These are phyloP conservation scores for Penicillium parvum DNA, from an alignment of 495 filamentous ascomycete species.

Conservation along the genomic window DNA sequence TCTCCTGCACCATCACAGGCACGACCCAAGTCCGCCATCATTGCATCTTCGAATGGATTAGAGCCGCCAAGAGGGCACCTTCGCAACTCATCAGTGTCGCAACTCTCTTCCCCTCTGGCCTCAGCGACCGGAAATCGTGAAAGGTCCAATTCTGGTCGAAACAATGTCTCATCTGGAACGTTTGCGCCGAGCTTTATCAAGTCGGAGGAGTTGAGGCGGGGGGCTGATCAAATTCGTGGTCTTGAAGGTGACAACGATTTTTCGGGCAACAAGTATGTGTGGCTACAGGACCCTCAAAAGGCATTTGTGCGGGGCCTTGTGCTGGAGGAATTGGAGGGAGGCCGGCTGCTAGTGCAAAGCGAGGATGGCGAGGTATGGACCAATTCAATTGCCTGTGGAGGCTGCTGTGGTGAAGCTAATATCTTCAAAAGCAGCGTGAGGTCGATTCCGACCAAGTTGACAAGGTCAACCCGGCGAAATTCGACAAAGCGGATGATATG, in stretches of 20 bases:
- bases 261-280: conserved; percentile 97
- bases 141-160: conserved; percentile 59
- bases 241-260: conserved; percentile 97
- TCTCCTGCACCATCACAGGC: conserved; percentile 47
- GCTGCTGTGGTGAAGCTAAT: not conserved
- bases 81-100: conserved; percentile 54
- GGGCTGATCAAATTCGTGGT: conserved; percentile 63
- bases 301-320: conserved; percentile 93
- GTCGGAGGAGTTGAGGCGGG: conserved; percentile 64
- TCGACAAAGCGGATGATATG: conserved; percentile 99
- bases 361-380: conserved; percentile 90
- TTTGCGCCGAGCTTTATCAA: conserved; percentile 97
- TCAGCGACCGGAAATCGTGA: conserved; percentile 26
- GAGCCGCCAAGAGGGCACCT: conserved; percentile 44
- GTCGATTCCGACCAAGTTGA: conserved; percentile 82
- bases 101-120: conserved; percentile 30
- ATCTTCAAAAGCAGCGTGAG: conserved; percentile 65
- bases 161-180: conserved; percentile 59
- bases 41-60: conserved; percentile 50
- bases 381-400: not conserved
- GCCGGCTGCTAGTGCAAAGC: conserved; percentile 75
- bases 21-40: conserved; percentile 70
- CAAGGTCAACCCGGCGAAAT: conserved; percentile 98
- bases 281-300: conserved; percentile 78
- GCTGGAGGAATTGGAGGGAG: conserved; percentile 68